These are phyloP conservation scores for Cryphonectria carpinicola DNA, from an alignment of 2,329 filamentous ascomycete genomes.

Conservation along the genomic window DNA sequence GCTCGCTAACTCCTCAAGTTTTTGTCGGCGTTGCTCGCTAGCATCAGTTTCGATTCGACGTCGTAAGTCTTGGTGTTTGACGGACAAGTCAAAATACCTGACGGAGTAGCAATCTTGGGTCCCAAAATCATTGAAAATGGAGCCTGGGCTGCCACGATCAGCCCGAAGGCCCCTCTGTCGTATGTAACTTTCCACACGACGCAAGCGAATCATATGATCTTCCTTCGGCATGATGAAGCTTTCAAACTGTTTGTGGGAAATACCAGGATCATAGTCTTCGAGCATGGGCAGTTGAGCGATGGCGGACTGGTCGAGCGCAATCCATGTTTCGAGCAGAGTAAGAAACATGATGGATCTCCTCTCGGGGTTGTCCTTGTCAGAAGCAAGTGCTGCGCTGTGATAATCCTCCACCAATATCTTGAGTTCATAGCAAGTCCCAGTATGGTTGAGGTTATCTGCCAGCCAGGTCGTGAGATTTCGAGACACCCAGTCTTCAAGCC, in stretches of 20 bases:
- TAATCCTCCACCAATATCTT: conserved; percentile 40
- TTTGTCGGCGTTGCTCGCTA: conserved; percentile 32
- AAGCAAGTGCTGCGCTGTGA: conserved; percentile 30
- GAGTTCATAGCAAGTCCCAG: background rate
- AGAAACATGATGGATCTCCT: conserved; percentile 58
- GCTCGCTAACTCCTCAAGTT: conserved; percentile 39
- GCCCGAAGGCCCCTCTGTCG: conserved; percentile 35
- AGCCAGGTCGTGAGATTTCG: background rate
- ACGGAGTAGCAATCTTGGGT: conserved; percentile 48
- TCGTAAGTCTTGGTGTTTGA: conserved; percentile 41
- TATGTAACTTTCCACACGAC: conserved; percentile 53
- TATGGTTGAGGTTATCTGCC: too few relatives aligned
- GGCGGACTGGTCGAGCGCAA: conserved; percentile 56
- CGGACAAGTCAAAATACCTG: conserved; percentile 51
- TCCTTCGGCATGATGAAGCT: conserved; percentile 49
- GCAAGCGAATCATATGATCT: conserved; percentile 50
- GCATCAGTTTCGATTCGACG: conserved; percentile 46
- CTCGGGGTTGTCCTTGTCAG: conserved; percentile 49
- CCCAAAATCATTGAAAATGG: conserved; percentile 45
- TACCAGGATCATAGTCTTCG: conserved; percentile 48
- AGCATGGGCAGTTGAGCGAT: conserved; percentile 46
- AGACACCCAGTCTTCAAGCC: conserved; percentile 8
- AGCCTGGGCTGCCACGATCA: conserved; percentile 29
- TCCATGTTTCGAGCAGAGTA: conserved; percentile 61
- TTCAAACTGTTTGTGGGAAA: conserved; percentile 46